A percentile compares a stretch with the other conserved stretches of the same genome.
Evolutionary conservation across 129 eudicot genomes (phyloP).

Genomic region (Artemisia annua): DNA sequence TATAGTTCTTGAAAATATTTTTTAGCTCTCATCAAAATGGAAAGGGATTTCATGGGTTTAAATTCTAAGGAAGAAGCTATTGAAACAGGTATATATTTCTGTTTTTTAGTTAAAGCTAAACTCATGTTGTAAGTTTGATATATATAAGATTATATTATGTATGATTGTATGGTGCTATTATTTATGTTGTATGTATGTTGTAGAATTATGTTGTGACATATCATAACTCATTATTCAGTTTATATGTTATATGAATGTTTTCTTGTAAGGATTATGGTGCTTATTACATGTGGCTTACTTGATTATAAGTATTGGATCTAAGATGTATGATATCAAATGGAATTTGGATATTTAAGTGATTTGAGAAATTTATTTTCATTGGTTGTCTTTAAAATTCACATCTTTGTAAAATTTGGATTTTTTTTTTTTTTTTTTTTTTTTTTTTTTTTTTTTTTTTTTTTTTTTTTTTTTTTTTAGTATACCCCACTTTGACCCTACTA

Average conservation of each 20-base stretch:
- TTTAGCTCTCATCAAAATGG: slow-evolving; percentile 40
- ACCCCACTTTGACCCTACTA: slow-evolving; percentile 14
- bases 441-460: too few relatives aligned
- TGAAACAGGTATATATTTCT: slow-evolving; percentile 31
- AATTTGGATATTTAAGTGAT: background rate
- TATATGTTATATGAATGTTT: background rate
- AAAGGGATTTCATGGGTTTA: slow-evolving; percentile 79
- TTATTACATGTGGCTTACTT: background rate
- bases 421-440: background rate
- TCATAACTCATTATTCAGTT: too few relatives aligned
- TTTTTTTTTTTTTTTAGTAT: background rate
- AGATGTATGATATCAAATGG: background rate
- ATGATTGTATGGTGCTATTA: background rate
- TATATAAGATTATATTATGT: background rate
- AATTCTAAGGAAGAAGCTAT: slow-evolving; percentile 51
- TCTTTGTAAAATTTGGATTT: background rate
- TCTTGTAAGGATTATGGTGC: background rate
- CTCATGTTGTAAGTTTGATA: background rate
- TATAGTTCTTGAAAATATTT: background rate
- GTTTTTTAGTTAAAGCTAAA: background rate
- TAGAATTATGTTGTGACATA: too few relatives aligned
- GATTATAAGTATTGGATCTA: background rate
- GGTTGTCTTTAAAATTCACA: background rate
- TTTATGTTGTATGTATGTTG: background rate
- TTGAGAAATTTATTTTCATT: background rate